These are phyloP conservation scores for Pleurotus ostreatus DNA, from an alignment of 768 basidiomycete genomes.

Conservation along the genomic window DNA sequence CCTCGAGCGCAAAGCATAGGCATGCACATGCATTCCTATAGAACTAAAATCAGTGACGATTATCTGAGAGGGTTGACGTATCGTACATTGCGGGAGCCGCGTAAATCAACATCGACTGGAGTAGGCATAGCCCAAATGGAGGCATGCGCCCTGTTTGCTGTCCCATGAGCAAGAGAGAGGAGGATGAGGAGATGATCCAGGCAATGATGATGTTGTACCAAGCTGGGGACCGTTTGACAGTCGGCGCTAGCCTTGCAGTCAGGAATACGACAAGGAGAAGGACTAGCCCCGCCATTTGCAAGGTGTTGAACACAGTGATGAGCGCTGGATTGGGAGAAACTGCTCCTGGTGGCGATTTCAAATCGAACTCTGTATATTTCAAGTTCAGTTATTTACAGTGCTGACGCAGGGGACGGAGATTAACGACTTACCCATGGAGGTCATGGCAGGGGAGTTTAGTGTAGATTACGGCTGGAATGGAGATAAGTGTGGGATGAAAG, in stretches of 20 bases:
- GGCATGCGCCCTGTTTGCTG: constrained; percentile 17
- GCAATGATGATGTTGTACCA: constrained; percentile 21
- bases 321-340: background rate
- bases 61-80: background rate
- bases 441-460: too few relatives aligned
- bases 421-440: too few relatives aligned
- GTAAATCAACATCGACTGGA: constrained; percentile 21
- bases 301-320: background rate
- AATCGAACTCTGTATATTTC: too few relatives aligned
- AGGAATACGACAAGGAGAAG: background rate
- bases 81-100: constrained; percentile 19
- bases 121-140: constrained; percentile 18
- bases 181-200: constrained; percentile 18
- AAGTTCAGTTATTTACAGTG: too few relatives aligned
- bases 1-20: constrained; percentile 14
- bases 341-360: background rate
- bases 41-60: background rate
- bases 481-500: too few relatives aligned
- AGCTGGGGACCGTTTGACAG: constrained; percentile 10
- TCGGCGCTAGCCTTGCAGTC: constrained; percentile 10
- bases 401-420: too few relatives aligned
- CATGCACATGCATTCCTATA: constrained; percentile 10
- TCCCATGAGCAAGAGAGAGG: constrained; percentile 19
- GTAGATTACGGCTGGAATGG: too few relatives aligned
- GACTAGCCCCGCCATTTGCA: constrained; percentile 4